Percentiles rank a stretch among this genome's conserved stretches.
These are phyloP conservation scores for Lentinula sp. DNA, from an alignment of 768 basidiomycete genomes.

Conservation along the genomic window DNA sequence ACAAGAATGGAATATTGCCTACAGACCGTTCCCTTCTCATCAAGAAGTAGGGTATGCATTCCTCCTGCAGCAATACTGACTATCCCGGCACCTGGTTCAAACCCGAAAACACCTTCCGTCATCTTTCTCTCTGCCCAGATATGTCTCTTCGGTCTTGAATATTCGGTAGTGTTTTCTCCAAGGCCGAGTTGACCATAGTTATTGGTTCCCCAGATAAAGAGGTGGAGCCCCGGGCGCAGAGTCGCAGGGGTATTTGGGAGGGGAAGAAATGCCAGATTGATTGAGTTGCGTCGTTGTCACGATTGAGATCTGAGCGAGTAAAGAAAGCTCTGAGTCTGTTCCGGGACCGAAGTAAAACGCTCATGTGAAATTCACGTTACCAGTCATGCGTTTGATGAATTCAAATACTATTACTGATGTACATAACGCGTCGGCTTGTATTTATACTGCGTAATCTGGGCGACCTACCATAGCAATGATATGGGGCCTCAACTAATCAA, in stretches of 20 bases:
- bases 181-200: conserved; percentile 93
- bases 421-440: no score
- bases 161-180: conserved; percentile 54
- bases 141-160: conserved; percentile 71
- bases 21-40: conserved; percentile 85
- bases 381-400: no score
- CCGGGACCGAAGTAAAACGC: no score
- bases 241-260: conserved; percentile 54
- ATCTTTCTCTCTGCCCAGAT: conserved; percentile 74
- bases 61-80: conserved; percentile 80
- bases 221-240: conserved; percentile 56
- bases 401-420: no score
- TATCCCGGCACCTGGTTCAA: conserved; percentile 60
- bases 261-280: conserved; percentile 14
- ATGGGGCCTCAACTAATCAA: no score
- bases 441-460: no score
- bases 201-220: conserved; percentile 88
- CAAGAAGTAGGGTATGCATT: conserved; percentile 82
- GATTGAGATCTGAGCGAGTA: no score
- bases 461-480: no score
- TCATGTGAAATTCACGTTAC: no score
- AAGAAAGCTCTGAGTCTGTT: no score
- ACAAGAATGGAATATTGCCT: not conserved
- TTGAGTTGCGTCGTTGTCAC: no score
- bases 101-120: conserved; percentile 60